Percentiles rank a stretch among this genome's conserved stretches.
phyloP scores from a whole-genome alignment of 352 stramenopile species.

The Phytopythium cucurbitacearum region DNA sequence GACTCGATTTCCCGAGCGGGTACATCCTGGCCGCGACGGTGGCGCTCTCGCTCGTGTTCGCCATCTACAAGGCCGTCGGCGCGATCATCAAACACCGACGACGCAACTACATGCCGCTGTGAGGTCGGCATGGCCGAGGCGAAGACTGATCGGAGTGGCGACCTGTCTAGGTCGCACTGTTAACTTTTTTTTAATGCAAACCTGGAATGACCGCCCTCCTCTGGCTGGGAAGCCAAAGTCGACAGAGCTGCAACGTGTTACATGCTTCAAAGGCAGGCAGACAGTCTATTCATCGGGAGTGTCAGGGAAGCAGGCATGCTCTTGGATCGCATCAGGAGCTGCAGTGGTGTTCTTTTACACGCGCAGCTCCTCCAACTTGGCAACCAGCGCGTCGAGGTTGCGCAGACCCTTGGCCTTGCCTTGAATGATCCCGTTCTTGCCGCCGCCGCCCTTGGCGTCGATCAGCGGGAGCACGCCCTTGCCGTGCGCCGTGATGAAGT shows the following conservation, averaged over 20 bases:
- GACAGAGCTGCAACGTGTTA: too few relatives aligned
- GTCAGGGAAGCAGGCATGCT: neutral
- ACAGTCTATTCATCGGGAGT: neutral
- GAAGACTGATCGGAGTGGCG: neutral
- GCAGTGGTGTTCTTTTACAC: slow-evolving; percentile 14
- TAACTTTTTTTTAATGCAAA: too few relatives aligned
- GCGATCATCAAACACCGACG: slow-evolving; percentile 37
- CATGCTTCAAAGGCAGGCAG: too few relatives aligned
- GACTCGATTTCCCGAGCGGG: slow-evolving; percentile 14
- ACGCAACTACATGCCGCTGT: slow-evolving; percentile 44
- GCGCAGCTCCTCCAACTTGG: slow-evolving; percentile 38
- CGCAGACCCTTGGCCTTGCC: slow-evolving; percentile 63
- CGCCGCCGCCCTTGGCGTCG: slow-evolving; percentile 68
- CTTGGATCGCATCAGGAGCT: neutral
- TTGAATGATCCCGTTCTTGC: slow-evolving; percentile 73
- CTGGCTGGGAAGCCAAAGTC: too few relatives aligned
- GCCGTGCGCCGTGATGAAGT: slow-evolving; percentile 52
- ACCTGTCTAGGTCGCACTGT: too few relatives aligned
- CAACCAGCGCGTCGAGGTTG: slow-evolving; percentile 40
- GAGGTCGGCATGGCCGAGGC: neutral
- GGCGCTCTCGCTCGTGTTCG: slow-evolving; percentile 38
- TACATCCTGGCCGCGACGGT: slow-evolving; percentile 44
- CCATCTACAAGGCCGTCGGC: slow-evolving; percentile 46
- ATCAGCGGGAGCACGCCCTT: slow-evolving; percentile 53
- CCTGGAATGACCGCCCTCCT: too few relatives aligned